Base-by-base conservation (phyloP, 805 yeast species). In the Nakazawaea siamensis region DNA sequence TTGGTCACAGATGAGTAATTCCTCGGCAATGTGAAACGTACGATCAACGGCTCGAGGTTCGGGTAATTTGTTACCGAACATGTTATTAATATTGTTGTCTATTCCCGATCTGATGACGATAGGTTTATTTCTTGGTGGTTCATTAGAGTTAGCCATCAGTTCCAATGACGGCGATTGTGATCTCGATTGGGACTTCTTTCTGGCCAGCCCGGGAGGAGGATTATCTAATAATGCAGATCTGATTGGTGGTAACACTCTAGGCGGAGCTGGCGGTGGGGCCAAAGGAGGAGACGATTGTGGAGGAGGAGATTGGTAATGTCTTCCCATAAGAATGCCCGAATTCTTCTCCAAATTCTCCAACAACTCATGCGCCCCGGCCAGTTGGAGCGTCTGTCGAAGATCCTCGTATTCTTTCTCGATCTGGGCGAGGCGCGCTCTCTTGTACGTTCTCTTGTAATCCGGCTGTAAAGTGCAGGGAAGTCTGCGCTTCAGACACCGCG, bases 381-480 rank as follows among this genome's bases (percentile, higher is more conserved):
- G 37, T 42, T 37, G 27, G 36, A 81, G 55, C 21, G 73, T 66
- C 49, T 70, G 68, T 46, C 81, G 71, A 34, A 85, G 58, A 46
- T 79, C 87, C 39, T 72, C 71, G 42, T 81, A 74, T 53, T 88
- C 94, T 45, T 69, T 72, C 51, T 88, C 97, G 35, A 90, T 64
- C 44, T 77, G 81, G n/a, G 82, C 86, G 29, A 81, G 73, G 40
- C 84, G 67, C 12, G 90, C 94, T 29, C 97, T 65, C 51, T 90
- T 92, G 44, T 82, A 83, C 0, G 96, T 87, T 47, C 98, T 67
- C 54, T 88, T 86, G 55, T 83, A 90, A 46, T 79, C 92, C 12
- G 82, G 69, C 47, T 85, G 77, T 31, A 92, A 57, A 18, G 78
- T 71, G 53, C 98, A 90, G 13, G 63, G 63, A 3, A 81, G 62